Evolutionary conservation across 1,284 basidiomycete genomes (phyloP), one percentile per base, ranked within the genome.

Genomic region (Cryptococcus neoformans): DNA sequence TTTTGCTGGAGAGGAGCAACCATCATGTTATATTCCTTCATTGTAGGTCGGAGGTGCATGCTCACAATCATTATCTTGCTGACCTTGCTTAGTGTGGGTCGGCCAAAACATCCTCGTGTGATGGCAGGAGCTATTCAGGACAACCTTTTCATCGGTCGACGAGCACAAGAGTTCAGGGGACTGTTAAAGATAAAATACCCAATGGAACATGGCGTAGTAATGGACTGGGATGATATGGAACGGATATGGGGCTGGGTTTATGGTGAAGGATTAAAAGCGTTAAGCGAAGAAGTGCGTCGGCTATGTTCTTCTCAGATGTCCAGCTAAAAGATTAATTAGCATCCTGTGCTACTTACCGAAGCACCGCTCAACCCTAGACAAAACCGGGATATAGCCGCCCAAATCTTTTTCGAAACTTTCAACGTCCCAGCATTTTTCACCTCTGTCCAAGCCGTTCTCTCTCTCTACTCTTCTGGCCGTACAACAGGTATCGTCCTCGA

Each of bases 221-320:
- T 89, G 35, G 91, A 97, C 80, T 97, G 93, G 93, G 93, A 97
- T 73, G 93, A 97, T 72, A 97, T 97, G 93, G 93, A 97, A 77
- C 85, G 90, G 55, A 95, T 97, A 83, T 97, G 93, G 93, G 89
- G 84, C 64, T 94, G 92, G 87, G 89, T 97, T 47, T 98, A 97
- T 74, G 87, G 89, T 16, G 92, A 96, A 73, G 94, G 96, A 67
- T 81, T 98, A 51, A 89, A 90, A 39, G 96, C 93, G 7, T 79
- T 96, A 66, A 92, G 90, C 69, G 94, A 98, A 81, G 94, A 98
- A 85, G 93, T 93, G 63, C 58, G 84, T 8, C 17, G 8, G 37
- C 7, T 44, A 41, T 35, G 21, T n/a, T 39, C 17, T 37, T 7
- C 16, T 21, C 14, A 47, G 12, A 47, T 41, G n/a, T 35, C 39